Evolutionary conservation across 2,329 filamentous ascomycete genomes (phyloP).

Genomic region (Ophiosphaerella korrae): DNA sequence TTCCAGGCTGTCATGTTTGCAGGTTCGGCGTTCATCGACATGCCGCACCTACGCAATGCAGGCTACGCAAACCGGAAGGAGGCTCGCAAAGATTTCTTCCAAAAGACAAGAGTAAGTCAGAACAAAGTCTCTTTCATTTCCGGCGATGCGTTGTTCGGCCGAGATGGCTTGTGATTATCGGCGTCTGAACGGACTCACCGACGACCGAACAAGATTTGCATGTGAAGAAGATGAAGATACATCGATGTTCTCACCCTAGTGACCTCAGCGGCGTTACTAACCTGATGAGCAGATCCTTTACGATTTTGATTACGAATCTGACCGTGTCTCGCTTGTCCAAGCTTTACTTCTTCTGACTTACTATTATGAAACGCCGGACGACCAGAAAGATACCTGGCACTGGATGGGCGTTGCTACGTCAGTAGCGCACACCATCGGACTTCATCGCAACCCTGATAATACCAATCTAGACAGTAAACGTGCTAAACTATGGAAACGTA

Average conservation of each 20-base stretch:
- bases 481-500: constrained; percentile 87
- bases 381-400: constrained; percentile 97
- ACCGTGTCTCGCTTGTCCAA: constrained; percentile 87
- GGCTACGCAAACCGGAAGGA: constrained; percentile 80
- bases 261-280: constrained; percentile 13
- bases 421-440: constrained; percentile 87
- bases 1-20: constrained; percentile 97
- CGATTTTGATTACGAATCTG: constrained; percentile 92
- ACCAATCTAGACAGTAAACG: constrained; percentile 75
- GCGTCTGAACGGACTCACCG: constrained; percentile 7
- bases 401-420: constrained; percentile 98
- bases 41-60: constrained; percentile 73
- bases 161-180: constrained; percentile 5
- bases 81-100: constrained; percentile 86
- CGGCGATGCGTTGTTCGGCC: constrained; percentile 10
- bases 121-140: constrained; percentile 7
- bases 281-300: constrained; percentile 70
- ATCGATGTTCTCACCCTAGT: not conserved
- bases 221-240: constrained; percentile 13
- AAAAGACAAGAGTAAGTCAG: constrained; percentile 76
- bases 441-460: constrained; percentile 83
- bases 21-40: constrained; percentile 84
- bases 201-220: constrained; percentile 7
- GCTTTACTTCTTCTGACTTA: constrained; percentile 91
- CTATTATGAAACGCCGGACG: constrained; percentile 96